Evolutionary conservation across 192 early-diverging fungal species (phyloP), one percentile per base, ranked within the genome.

Genomic region (Thamnidium elegans): DNA sequence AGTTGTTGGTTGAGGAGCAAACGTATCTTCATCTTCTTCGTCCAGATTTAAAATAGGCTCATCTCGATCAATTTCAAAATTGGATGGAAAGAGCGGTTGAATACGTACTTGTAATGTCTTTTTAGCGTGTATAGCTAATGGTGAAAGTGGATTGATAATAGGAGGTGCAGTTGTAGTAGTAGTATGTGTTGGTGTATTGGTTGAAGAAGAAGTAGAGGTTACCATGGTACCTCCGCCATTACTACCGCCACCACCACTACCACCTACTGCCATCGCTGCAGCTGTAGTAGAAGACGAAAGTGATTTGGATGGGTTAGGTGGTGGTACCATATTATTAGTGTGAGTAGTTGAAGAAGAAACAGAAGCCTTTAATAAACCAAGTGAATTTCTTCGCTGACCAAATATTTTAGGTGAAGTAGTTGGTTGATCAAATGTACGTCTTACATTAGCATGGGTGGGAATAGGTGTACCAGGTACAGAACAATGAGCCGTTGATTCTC

Each of bases 71-170:
- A 83, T 66, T 6, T 59, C 58, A 46, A 87, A 84, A 47, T 81
- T 79, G 26, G 80, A 76, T 0, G 82, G 71, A 45, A 84, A 84
- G 39, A 84, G 44, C 7, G 83, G 85, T 55, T 82, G 79, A 20
- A 85, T 74, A 32, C 79, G 68, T 31, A 85, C 76, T 1, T 67
- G 64, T 13, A 74, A 68, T 42, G 82, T 84, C 17, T 68, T 71
- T 11, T 43, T 68, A 3, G 69, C 60, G 62, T 81, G 80, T 3
- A 63, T 62, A 9, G 69, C 70, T 17, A 75, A 52, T 0, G 53
- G 68, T 36, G 68, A 70, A 13, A 60, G 30, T 23, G 44, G 51
- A 19, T 54, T 54, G 13, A 31, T 70, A 31, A 53, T 64, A 66
- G 7, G 69, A 73, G 34, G 34, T 70, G 26, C 76, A 78, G 31